Conservation (phyloP, 192 early-diverging fungal genomes). For the Coemansia erecta region DNA sequence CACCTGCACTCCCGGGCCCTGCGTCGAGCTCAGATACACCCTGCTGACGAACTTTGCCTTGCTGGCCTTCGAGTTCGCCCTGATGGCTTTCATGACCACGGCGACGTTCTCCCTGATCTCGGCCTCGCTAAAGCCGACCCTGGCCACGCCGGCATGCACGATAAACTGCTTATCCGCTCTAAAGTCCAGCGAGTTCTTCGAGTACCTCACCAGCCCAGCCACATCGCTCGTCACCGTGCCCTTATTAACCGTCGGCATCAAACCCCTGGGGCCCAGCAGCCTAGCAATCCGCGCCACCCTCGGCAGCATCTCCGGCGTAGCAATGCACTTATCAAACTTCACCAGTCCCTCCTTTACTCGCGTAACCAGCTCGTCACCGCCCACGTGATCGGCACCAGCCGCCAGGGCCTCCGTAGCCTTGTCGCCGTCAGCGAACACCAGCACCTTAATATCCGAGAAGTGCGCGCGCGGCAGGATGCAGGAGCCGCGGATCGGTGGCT, state of each 20-base stretch:
- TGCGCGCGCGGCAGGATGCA: conserved; percentile 69
- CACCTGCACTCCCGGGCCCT: conserved; percentile 65
- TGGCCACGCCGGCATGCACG: conserved; percentile 61
- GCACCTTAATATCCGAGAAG: conserved; percentile 53
- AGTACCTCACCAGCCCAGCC: conserved; percentile 57
- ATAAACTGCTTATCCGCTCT: conserved; percentile 70
- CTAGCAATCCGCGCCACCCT: conserved; percentile 84
- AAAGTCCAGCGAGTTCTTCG: conserved; percentile 73
- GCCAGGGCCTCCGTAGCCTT: conserved; percentile 76
- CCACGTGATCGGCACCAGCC: conserved; percentile 82
- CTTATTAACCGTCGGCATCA: conserved; percentile 90
- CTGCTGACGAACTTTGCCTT: conserved; percentile 58
- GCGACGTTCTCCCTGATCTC: conserved; percentile 56
- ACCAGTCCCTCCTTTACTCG: conserved; percentile 62
- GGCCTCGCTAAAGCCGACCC: conserved; percentile 30
- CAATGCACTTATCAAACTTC: conserved; percentile 80
- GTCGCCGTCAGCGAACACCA: conserved; percentile 88
- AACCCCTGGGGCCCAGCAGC: conserved; percentile 88
- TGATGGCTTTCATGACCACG: conserved; percentile 61
- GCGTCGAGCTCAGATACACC: conserved; percentile 65
- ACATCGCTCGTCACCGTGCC: conserved; percentile 84
- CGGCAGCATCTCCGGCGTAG: conserved; percentile 88
- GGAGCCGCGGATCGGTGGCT: conserved; percentile 78
- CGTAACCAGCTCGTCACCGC: conserved; percentile 82
- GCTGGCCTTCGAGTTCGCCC: conserved; percentile 53